Evolutionary conservation across 2,329 filamentous ascomycete genomes (phyloP).

Genomic region (Lasiodiplodia gonubiensis): DNA sequence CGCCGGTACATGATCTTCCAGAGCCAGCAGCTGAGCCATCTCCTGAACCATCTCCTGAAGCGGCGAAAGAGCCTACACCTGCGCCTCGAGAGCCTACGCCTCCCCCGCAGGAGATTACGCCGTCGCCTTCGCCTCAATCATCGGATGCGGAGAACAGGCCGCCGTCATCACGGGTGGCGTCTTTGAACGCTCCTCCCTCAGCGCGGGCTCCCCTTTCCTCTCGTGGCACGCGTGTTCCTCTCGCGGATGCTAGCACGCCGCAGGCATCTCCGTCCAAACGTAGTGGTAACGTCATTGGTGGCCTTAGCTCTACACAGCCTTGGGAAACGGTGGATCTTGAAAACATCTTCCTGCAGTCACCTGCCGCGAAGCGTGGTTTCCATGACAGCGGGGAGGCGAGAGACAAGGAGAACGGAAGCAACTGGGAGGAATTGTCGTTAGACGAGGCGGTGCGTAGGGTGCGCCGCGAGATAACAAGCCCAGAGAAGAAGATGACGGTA

Average conservation of each 20-base stretch:
- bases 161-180: conserved; percentile 67
- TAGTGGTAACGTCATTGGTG: conserved; percentile 49
- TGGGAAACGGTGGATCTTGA: conserved; percentile 84
- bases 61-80: neutral
- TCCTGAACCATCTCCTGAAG: neutral
- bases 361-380: conserved; percentile 39
- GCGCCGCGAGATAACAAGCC: conserved; percentile 68
- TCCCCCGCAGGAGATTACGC: conserved; percentile 46
- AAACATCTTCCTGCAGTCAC: conserved; percentile 62
- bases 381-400: neutral
- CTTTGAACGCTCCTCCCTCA: conserved; percentile 35
- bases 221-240: conserved; percentile 34
- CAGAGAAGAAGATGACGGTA: conserved; percentile 88
- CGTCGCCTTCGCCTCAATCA: conserved; percentile 73
- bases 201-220: conserved; percentile 21
- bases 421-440: conserved; percentile 29
- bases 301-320: conserved; percentile 58
- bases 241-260: conserved; percentile 50
- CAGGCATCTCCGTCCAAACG: conserved; percentile 51
- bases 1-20: neutral
- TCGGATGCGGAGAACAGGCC: conserved; percentile 82
- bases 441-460: conserved; percentile 55
- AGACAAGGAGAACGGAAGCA: conserved; percentile 37
- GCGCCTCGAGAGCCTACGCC: conserved; percentile 17
- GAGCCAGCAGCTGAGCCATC: neutral